Percentiles rank a stretch among this genome's conserved stretches.
These are phyloP conservation scores for Herpotrichia juniperi DNA, from an alignment of 2,329 filamentous ascomycete genomes.

Conservation along the genomic window DNA sequence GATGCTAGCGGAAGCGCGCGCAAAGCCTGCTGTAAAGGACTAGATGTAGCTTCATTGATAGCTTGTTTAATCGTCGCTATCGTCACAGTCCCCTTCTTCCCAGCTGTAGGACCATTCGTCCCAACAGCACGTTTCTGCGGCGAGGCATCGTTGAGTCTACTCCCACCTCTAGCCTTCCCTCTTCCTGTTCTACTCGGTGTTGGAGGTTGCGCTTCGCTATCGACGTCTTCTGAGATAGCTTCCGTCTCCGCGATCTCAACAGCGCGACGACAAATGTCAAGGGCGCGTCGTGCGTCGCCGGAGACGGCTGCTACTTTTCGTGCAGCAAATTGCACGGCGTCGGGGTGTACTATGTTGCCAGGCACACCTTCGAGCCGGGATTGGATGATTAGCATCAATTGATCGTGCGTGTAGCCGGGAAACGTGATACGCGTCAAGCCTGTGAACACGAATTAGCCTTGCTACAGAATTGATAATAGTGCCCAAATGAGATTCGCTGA, in stretches of 20 bases:
- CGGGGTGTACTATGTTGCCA: slow-evolving; percentile 86
- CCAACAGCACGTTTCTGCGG: slow-evolving; percentile 28
- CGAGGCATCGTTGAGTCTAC: slow-evolving; percentile 25
- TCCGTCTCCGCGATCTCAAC: slow-evolving; percentile 93
- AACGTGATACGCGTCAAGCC: slow-evolving; percentile 94
- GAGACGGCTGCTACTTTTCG: slow-evolving; percentile 96
- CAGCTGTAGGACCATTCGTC: slow-evolving; percentile 6
- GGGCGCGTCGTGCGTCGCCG: slow-evolving; percentile 86
- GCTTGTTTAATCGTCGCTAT: slow-evolving; percentile 93
- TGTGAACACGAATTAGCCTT: slow-evolving; percentile 39
- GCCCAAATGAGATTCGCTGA: no score
- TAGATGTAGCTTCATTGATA: slow-evolving; percentile 93
- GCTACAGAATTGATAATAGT: no score
- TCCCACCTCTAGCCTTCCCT: slow-evolving; percentile 36
- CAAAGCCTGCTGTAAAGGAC: slow-evolving; percentile 87
- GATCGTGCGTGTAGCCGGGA: slow-evolving; percentile 94
- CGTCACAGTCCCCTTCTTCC: slow-evolving; percentile 69
- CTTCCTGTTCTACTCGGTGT: slow-evolving; percentile 67
- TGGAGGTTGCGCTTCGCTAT: slow-evolving; percentile 51
- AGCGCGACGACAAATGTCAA: slow-evolving; percentile 93
- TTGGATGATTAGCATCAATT: slow-evolving; percentile 96
- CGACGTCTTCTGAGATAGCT: slow-evolving; percentile 34
- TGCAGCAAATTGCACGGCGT: slow-evolving; percentile 94
- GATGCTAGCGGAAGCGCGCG: slow-evolving; percentile 79
- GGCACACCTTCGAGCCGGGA: slow-evolving; percentile 89